These are phyloP conservation scores for Lipomyces kockii DNA, from an alignment of 805 yeast genomes.

Conservation along the genomic window DNA sequence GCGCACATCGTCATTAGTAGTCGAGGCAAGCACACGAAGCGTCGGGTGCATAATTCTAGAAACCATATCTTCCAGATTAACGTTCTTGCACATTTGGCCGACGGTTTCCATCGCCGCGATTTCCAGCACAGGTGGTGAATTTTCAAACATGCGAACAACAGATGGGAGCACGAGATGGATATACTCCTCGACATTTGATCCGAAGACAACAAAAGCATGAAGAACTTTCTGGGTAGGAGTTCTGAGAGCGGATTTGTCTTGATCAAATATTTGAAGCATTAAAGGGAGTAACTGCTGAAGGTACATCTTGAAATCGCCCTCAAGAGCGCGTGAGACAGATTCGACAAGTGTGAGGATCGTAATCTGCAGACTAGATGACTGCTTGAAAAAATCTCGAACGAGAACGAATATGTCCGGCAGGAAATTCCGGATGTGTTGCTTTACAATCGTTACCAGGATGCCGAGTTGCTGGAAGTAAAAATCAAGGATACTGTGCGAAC, in stretches of 20 bases:
- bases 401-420: slow-evolving; percentile 74
- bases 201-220: slow-evolving; percentile 83
- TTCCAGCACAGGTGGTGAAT: slow-evolving; percentile 57
- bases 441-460: slow-evolving; percentile 76
- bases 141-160: slow-evolving; percentile 77
- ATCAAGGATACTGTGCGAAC: slow-evolving; percentile 73
- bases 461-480: slow-evolving; percentile 89
- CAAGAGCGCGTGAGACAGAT: slow-evolving; percentile 80
- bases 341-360: slow-evolving; percentile 82
- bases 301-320: slow-evolving; percentile 87
- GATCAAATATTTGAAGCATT: slow-evolving; percentile 74
- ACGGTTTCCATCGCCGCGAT: slow-evolving; percentile 79
- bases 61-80: slow-evolving; percentile 82
- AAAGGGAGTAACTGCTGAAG: slow-evolving; percentile 78
- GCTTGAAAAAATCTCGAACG: slow-evolving; percentile 70
- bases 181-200: slow-evolving; percentile 85
- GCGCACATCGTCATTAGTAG: slow-evolving; percentile 61
- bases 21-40: slow-evolving; percentile 61
- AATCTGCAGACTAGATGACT: slow-evolving; percentile 65
- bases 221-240: slow-evolving; percentile 61
- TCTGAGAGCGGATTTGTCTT: slow-evolving; percentile 60
- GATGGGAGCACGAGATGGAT: slow-evolving; percentile 86
- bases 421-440: slow-evolving; percentile 86
- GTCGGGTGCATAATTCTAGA: slow-evolving; percentile 88
- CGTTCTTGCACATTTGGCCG: slow-evolving; percentile 75